phyloP scores from a whole-genome alignment of 2,329 filamentous ascomycete genomes.

The Epichloe sylvatica region DNA sequence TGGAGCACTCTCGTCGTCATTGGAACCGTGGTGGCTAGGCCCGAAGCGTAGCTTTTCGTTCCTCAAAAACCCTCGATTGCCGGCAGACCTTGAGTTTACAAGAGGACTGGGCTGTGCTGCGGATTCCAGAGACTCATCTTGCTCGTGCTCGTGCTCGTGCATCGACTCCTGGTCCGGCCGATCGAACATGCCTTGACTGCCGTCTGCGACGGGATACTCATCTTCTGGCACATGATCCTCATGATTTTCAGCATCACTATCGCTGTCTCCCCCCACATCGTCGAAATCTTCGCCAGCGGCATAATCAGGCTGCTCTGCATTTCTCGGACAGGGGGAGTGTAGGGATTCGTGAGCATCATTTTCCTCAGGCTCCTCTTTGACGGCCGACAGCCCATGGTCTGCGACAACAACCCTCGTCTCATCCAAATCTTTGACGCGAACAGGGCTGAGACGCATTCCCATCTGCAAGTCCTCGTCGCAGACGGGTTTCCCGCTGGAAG shows the following conservation, averaged over 20 bases:
- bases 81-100: slow-evolving; percentile 35
- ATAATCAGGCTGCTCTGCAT: slow-evolving; percentile 2
- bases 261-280: slow-evolving; percentile 19
- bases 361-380: slow-evolving; percentile 34
- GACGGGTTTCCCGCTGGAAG: slow-evolving; percentile 52
- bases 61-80: slow-evolving; percentile 27
- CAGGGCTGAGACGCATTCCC: slow-evolving; percentile 50
- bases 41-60: slow-evolving; percentile 15
- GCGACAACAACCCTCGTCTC: slow-evolving; percentile 28
- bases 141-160: slow-evolving; percentile 4
- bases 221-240: slow-evolving; percentile 32
- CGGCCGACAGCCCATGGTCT: slow-evolving; percentile 28
- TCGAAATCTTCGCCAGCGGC: slow-evolving; percentile 10
- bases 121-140: slow-evolving; percentile 17
- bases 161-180: slow-evolving; percentile 9
- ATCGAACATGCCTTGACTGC: slow-evolving; percentile 28
- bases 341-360: slow-evolving; percentile 7
- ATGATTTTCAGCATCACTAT: slow-evolving; percentile 28
- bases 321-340: slow-evolving; percentile 17
- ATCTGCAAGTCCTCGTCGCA: slow-evolving; percentile 54
- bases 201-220: slow-evolving; percentile 27
- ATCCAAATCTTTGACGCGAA: slow-evolving; percentile 38
- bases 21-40: slow-evolving; percentile 30
- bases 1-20: slow-evolving; percentile 33
- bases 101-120: slow-evolving; percentile 38